phyloP scores from a whole-genome alignment of 257 asterid species.

The Hygrophila difformis region DNA sequence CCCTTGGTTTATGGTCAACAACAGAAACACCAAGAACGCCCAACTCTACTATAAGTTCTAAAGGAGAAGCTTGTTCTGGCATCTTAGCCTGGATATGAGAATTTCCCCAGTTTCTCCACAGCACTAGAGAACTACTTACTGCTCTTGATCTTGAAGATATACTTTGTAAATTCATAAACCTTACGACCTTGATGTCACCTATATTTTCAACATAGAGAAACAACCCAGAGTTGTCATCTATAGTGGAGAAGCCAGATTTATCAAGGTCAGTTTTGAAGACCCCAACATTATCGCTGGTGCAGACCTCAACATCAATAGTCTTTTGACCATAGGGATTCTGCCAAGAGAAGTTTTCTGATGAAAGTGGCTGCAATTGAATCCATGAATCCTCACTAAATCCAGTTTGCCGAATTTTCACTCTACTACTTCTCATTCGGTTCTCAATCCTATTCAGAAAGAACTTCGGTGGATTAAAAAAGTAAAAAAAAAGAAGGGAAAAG shows the following conservation, averaged over 20 bases:
- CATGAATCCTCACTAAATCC: conserved; percentile 81
- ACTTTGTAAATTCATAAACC: conserved; percentile 43
- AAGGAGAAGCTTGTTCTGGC: conserved; percentile 60
- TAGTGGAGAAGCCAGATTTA: conserved; percentile 45
- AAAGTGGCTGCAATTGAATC: conserved; percentile 64
- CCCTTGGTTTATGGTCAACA: conserved; percentile 86
- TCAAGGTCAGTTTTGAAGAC: conserved; percentile 52
- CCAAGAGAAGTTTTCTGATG: conserved; percentile 75
- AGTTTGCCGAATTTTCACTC: conserved; percentile 65
- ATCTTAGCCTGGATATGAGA: conserved; percentile 45
- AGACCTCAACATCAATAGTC: conserved; percentile 51
- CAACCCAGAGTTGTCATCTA: conserved; percentile 45
- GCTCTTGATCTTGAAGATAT: conserved; percentile 32
- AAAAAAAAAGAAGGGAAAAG: conserved; percentile 10
- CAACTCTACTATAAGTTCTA: conserved; percentile 78
- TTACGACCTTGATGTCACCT: conserved; percentile 65
- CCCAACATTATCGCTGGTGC: conserved; percentile 25
- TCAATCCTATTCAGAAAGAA: conserved; percentile 57
- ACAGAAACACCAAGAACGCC: conserved; percentile 85
- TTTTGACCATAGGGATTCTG: conserved; percentile 84
- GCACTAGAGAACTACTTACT: conserved; percentile 28
- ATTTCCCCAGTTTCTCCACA: conserved; percentile 43
- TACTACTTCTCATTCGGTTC: conserved; percentile 59
- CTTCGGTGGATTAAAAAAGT: conserved; percentile 18
- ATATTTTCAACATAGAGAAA: conserved; percentile 54